Percentiles rank a stretch among this genome's conserved stretches.
Conservation (phyloP, 305 asterid species). For the Withania somnifera region DNA sequence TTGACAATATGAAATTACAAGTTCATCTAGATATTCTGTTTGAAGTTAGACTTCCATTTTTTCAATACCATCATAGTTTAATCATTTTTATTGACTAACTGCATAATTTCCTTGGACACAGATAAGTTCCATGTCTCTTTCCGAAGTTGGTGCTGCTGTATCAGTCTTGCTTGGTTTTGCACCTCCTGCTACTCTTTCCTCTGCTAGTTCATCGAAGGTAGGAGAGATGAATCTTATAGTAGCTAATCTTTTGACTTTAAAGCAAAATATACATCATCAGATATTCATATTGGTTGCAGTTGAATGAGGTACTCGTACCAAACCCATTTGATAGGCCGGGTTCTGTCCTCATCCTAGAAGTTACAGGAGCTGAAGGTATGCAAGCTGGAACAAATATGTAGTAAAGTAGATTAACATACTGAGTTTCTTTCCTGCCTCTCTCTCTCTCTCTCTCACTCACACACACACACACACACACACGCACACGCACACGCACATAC, state of each 20-base stretch:
- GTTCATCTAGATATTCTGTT: not conserved
- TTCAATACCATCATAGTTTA: not conserved
- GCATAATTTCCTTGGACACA: conserved; percentile 22
- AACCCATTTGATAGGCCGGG: conserved; percentile 87
- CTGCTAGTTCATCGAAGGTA: conserved; percentile 79
- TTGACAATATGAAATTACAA: not conserved
- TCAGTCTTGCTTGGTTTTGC: conserved; percentile 87
- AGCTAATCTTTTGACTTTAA: not conserved
- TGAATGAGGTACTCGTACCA: conserved; percentile 75
- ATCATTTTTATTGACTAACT: not conserved
- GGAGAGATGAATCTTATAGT: not conserved
- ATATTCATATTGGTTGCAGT: conserved; percentile 25
- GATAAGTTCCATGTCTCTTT: conserved; percentile 47
- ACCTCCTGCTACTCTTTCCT: conserved; percentile 56
- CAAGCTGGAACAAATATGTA: not conserved
- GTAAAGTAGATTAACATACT: not conserved
- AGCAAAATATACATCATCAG: not conserved
- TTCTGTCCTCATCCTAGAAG: conserved; percentile 68
- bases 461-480: too few relatives aligned
- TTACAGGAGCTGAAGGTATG: conserved; percentile 64
- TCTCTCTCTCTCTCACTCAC: not conserved
- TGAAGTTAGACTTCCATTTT: not conserved
- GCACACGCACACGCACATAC: too few relatives aligned
- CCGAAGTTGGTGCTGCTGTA: conserved; percentile 69
- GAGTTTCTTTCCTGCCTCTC: not conserved